Conservation (phyloP, 2,329 filamentous ascomycete species). For the Phialophora macrospora region DNA sequence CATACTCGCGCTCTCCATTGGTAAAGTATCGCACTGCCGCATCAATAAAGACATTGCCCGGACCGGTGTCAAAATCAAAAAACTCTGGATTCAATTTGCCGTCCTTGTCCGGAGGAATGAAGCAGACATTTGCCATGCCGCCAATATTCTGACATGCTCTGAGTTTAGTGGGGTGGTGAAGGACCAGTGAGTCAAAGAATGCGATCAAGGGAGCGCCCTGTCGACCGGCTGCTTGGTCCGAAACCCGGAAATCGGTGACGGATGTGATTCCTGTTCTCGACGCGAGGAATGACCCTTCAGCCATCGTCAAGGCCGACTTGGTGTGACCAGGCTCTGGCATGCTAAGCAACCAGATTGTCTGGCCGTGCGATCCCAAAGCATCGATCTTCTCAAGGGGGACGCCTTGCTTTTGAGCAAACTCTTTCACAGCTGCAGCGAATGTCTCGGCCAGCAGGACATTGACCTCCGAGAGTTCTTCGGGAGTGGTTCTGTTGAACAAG, state of each 20-base stretch:
- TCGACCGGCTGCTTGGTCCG: slow-evolving; percentile 61
- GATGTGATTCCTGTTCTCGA: slow-evolving; percentile 62
- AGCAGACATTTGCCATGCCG: slow-evolving; percentile 65
- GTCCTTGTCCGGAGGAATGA: slow-evolving; percentile 57
- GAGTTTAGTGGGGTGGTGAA: slow-evolving; percentile 62
- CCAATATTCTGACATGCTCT: slow-evolving; percentile 67
- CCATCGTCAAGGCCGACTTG: slow-evolving; percentile 60
- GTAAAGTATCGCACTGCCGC: slow-evolving; percentile 62
- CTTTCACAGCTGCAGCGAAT: slow-evolving; percentile 58
- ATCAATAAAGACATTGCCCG: slow-evolving; percentile 63
- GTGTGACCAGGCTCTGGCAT: slow-evolving; percentile 58
- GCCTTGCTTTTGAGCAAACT: slow-evolving; percentile 55
- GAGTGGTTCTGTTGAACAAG: slow-evolving; percentile 58
- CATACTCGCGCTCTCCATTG: slow-evolving; percentile 56
- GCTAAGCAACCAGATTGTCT: slow-evolving; percentile 62
- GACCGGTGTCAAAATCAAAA: slow-evolving; percentile 62
- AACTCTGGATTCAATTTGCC: slow-evolving; percentile 47
- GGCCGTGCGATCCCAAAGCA: slow-evolving; percentile 62
- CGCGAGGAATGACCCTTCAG: slow-evolving; percentile 62
- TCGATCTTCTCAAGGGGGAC: slow-evolving; percentile 57
- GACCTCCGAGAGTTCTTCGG: slow-evolving; percentile 60
- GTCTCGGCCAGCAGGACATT: slow-evolving; percentile 63
- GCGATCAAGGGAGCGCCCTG: slow-evolving; percentile 62
- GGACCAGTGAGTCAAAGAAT: slow-evolving; percentile 62
- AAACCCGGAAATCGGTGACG: slow-evolving; percentile 63